Evolutionary conservation across 352 stramenopile species (phyloP).

Genomic region (Phytopythium mirpurense): DNA sequence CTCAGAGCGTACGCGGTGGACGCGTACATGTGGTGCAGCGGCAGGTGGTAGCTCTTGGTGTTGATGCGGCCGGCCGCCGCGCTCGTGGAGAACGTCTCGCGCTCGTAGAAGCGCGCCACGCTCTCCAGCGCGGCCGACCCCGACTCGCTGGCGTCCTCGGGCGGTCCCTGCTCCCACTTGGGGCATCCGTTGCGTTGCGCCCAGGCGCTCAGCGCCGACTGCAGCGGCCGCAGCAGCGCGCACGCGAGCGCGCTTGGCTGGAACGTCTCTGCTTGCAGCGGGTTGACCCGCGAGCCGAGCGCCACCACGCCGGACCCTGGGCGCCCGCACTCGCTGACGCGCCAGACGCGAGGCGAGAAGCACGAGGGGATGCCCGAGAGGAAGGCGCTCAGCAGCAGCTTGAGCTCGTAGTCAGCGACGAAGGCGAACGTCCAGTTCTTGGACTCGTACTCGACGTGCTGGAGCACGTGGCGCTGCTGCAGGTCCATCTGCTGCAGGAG

Average conservation of each 20-base stretch:
- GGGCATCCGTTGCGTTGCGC: slow-evolving; percentile 30
- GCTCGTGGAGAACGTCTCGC: slow-evolving; percentile 11
- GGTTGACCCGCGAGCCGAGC: slow-evolving; percentile 19
- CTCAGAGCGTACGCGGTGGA: slow-evolving; percentile 47
- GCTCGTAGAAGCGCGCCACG: slow-evolving; percentile 37
- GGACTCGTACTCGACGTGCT: slow-evolving; percentile 81
- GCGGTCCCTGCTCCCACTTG: slow-evolving; percentile 14
- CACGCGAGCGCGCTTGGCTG: slow-evolving; percentile 28
- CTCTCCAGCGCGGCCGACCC: slow-evolving; percentile 8
- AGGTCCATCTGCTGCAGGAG: slow-evolving; percentile 80
- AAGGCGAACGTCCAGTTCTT: slow-evolving; percentile 83
- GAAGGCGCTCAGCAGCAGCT: slow-evolving; percentile 67
- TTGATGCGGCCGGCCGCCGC: slow-evolving; percentile 12
- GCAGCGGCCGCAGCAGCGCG: slow-evolving; percentile 41
- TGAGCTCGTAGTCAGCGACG: slow-evolving; percentile 79
- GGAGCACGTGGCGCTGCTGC: slow-evolving; percentile 54
- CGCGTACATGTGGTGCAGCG: slow-evolving; percentile 74
- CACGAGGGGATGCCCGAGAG: slow-evolving; percentile 50
- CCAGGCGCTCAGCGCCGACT: slow-evolving; percentile 25
- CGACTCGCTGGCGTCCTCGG: slow-evolving; percentile 5
- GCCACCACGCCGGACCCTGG: slow-evolving; percentile 18
- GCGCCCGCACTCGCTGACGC: slow-evolving; percentile 14
- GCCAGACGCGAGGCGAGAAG: slow-evolving; percentile 34
- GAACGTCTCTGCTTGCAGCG: slow-evolving; percentile 21
- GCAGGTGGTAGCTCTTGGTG: slow-evolving; percentile 69